Evolutionary conservation across 176 grass and related monocot species (phyloP).

Genomic region (Guadua angustifolia): DNA sequence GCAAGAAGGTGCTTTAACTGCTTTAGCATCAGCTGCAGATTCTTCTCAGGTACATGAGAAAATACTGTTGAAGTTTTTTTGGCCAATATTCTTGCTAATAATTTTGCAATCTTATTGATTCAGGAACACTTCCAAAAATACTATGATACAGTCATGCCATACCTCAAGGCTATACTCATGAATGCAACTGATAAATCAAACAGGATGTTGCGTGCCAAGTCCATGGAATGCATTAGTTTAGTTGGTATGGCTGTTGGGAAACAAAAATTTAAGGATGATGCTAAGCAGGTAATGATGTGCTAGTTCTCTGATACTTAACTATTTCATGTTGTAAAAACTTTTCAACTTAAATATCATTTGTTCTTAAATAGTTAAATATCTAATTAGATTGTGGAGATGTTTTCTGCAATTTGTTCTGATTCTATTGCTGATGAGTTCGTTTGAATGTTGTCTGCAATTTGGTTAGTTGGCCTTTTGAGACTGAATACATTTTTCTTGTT

Average conservation of each 20-base stretch:
- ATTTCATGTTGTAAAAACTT: constrained; percentile 19
- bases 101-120: constrained; percentile 32
- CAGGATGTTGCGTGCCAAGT: constrained; percentile 96
- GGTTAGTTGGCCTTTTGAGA: constrained; percentile 4
- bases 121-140: constrained; percentile 99
- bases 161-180: constrained; percentile 91
- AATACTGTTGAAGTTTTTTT: constrained; percentile 31
- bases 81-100: constrained; percentile 32
- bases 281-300: constrained; percentile 77
- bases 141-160: constrained; percentile 96
- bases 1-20: constrained; percentile 95
- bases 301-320: constrained; percentile 9
- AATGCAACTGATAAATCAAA: constrained; percentile 99
- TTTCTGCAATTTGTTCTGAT: constrained; percentile 25
- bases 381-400: constrained; percentile 24
- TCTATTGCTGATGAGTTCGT: background rate
- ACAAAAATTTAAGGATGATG: constrained; percentile 93
- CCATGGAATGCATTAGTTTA: constrained; percentile 99
- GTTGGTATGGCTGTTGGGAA: constrained; percentile 98
- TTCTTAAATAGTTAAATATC: background rate
- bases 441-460: constrained; percentile 17
- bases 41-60: constrained; percentile 75
- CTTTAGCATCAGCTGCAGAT: constrained; percentile 98
- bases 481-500: constrained; percentile 34
- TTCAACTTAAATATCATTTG: background rate